These are phyloP conservation scores for Chalciporus chontae DNA, from an alignment of 768 basidiomycete genomes.

Conservation along the genomic window DNA sequence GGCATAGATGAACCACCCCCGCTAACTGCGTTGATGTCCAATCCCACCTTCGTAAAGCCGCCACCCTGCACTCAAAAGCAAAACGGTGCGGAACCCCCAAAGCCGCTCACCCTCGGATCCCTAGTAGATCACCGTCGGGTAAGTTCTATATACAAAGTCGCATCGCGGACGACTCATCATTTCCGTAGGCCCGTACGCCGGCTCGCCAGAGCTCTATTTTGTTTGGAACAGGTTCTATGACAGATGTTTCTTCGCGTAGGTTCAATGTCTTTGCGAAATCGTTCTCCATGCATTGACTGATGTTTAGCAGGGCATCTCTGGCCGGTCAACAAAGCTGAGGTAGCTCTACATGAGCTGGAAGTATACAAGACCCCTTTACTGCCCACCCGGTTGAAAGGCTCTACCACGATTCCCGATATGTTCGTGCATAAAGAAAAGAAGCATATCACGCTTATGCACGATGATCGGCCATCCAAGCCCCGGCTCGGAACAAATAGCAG, in stretches of 20 bases:
- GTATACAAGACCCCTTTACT: conserved; percentile 77
- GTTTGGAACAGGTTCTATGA: conserved; percentile 39
- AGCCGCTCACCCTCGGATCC: conserved; percentile 52
- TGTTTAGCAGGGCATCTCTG: conserved; percentile 24
- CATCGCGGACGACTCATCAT: background rate
- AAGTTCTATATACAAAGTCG: conserved; percentile 23
- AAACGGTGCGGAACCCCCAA: conserved; percentile 19
- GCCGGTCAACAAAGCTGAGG: conserved; percentile 54
- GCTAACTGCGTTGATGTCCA: conserved; percentile 53
- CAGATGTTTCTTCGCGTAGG: conserved; percentile 33
- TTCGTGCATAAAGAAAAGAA: conserved; percentile 51
- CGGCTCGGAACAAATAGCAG: conserved; percentile 43
- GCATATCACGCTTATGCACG: conserved; percentile 55
- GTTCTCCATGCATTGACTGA: conserved; percentile 14
- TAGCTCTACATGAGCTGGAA: conserved; percentile 67
- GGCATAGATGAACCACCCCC: conserved; percentile 71
- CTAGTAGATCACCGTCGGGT: conserved; percentile 56
- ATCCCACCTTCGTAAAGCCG: conserved; percentile 68
- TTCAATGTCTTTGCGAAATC: conserved; percentile 5
- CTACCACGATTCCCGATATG: conserved; percentile 52
- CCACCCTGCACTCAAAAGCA: conserved; percentile 37
- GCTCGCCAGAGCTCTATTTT: conserved; percentile 51
- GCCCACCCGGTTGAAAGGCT: conserved; percentile 50
- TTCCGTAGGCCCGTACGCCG: conserved; percentile 44
- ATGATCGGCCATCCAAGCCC: conserved; percentile 48